Conservation (phyloP, 768 basidiomycete genomes). For the Crassisporium funariophilum region DNA sequence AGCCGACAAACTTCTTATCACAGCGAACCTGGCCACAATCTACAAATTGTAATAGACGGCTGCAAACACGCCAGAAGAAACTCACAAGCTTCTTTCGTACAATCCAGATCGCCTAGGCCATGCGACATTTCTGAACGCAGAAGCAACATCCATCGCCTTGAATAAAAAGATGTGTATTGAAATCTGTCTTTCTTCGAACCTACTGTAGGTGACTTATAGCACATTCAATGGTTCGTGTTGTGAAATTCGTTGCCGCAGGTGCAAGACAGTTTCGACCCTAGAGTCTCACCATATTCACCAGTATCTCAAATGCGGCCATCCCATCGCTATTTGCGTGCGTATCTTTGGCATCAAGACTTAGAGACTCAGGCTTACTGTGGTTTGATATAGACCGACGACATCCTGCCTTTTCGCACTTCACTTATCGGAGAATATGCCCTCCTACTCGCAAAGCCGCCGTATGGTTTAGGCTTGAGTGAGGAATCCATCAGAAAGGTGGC, state of each 20-base stretch:
- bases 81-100: conserved; percentile 59
- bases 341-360: neutral
- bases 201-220: conserved; percentile 51
- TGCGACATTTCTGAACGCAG: conserved; percentile 74
- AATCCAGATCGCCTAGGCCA: conserved; percentile 74
- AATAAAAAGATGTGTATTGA: conserved; percentile 64
- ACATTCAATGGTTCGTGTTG: neutral
- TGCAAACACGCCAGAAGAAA: conserved; percentile 56
- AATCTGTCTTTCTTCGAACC: conserved; percentile 80
- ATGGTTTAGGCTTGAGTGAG: conserved; percentile 69
- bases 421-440: conserved; percentile 79
- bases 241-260: conserved; percentile 36
- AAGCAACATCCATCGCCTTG: conserved; percentile 57
- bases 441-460: conserved; percentile 68
- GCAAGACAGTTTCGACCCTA: conserved; percentile 66
- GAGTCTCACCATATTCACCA: conserved; percentile 74
- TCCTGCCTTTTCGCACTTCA: conserved; percentile 74
- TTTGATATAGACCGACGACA: conserved; percentile 74
- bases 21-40: neutral
- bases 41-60: conserved; percentile 37
- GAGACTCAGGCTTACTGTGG: conserved; percentile 5
- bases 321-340: conserved; percentile 77
- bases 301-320: conserved; percentile 65
- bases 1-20: conserved; percentile 2
- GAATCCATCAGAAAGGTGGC: conserved; percentile 58